Percentiles rank a stretch among this genome's conserved stretches.
Evolutionary conservation across 208 protist species (phyloP).

Genomic region (Trypanosoma avium): DNA sequence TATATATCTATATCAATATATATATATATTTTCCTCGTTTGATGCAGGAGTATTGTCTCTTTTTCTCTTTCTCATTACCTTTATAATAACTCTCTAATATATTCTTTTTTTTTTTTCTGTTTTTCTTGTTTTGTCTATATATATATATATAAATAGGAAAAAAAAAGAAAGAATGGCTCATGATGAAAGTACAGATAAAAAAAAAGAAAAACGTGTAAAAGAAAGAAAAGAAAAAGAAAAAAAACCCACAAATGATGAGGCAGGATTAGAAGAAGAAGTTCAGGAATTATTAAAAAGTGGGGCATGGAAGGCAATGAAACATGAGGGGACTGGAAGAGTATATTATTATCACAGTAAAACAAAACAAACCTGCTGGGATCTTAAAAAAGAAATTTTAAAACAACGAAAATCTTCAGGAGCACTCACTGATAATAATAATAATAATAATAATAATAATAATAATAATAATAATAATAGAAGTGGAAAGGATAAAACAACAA

Average conservation of each 20-base stretch:
- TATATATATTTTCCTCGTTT: no score
- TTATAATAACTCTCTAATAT: no score
- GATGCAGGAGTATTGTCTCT: no score
- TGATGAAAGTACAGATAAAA: no score
- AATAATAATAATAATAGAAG: background rate
- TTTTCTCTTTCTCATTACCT: no score
- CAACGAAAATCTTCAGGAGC: background rate
- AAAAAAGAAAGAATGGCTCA: no score
- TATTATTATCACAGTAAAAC: slow-evolving; percentile 52
- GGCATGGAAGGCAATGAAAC: slow-evolving; percentile 31
- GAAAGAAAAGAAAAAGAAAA: slow-evolving; percentile 3
- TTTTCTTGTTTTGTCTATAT: no score
- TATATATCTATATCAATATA: no score
- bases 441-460: background rate
- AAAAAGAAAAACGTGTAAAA: slow-evolving; percentile 1
- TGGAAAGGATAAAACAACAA: background rate
- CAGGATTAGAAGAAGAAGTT: slow-evolving; percentile 7
- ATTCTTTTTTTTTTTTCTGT: no score
- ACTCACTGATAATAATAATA: background rate
- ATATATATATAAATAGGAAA: no score
- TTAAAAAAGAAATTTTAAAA: slow-evolving; percentile 35
- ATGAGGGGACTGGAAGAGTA: slow-evolving; percentile 30
- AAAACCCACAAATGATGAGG: background rate
- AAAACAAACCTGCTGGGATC: slow-evolving; percentile 43
- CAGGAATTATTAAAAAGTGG: slow-evolving; percentile 29